A percentile compares a stretch with the other conserved stretches of the same genome.
Evolutionary conservation across 1,284 basidiomycete species (phyloP).

Genomic region (Sporisorium graminicola): DNA sequence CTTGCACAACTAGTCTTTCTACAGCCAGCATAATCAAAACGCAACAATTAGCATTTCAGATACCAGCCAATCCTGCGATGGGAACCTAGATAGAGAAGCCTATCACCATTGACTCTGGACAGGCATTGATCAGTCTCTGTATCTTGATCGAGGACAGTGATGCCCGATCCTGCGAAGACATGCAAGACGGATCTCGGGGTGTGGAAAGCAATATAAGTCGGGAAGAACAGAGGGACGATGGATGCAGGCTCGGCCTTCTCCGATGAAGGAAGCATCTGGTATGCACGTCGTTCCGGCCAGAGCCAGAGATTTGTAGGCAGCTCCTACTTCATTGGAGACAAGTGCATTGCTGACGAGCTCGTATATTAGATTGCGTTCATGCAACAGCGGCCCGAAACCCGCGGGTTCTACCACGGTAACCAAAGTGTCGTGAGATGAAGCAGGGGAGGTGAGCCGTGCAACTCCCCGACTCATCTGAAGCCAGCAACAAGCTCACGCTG

Average conservation of each 20-base stretch:
- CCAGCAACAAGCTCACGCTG: neutral
- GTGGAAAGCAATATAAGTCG: neutral
- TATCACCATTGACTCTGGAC: too few relatives aligned
- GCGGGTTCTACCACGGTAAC: neutral
- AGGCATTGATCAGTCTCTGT: neutral
- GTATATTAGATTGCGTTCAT: neutral
- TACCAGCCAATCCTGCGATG: neutral
- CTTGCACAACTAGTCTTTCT: slow-evolving; percentile 6
- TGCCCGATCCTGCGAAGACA: neutral
- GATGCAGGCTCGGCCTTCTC: slow-evolving; percentile 14
- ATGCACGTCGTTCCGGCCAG: neutral
- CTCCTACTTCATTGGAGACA: neutral
- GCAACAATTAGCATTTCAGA: slow-evolving; percentile 11
- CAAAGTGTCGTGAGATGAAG: neutral
- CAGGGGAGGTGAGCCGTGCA: neutral
- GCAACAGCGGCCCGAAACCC: neutral
- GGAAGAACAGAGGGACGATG: neutral
- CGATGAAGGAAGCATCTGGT: neutral
- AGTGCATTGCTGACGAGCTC: neutral
- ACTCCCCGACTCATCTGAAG: neutral
- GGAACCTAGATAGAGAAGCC: neutral
- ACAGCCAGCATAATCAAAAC: neutral
- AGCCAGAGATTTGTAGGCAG: neutral
- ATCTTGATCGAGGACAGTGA: neutral
- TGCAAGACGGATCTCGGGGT: neutral